Conservation (phyloP, 2,329 filamentous ascomycete species). For the Colletotrichum musae region DNA sequence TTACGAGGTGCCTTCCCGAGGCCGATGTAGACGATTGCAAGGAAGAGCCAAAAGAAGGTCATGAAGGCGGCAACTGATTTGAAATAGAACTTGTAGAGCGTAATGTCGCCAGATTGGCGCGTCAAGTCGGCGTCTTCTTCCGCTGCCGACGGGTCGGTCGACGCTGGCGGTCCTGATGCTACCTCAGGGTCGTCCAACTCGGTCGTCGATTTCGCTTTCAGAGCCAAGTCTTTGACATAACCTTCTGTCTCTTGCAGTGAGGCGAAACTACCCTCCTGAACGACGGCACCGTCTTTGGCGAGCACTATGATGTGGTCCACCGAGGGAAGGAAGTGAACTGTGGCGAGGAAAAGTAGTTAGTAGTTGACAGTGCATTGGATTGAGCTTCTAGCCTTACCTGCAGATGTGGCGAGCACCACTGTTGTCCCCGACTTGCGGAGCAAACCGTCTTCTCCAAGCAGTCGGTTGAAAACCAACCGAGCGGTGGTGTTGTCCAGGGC, state of each 20-base stretch:
- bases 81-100: constrained; percentile 2
- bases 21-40: neutral
- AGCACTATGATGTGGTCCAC: neutral
- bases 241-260: neutral
- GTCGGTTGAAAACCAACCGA: neutral
- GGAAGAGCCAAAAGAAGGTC: neutral
- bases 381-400: neutral
- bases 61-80: neutral
- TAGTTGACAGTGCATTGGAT: neutral
- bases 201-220: neutral
- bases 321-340: neutral
- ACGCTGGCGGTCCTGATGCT: neutral
- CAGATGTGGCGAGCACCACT: neutral
- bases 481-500: neutral
- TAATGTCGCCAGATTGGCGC: neutral
- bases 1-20: neutral
- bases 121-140: neutral
- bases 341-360: neutral
- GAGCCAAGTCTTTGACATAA: neutral
- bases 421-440: neutral
- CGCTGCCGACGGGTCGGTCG: neutral
- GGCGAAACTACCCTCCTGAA: neutral
- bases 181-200: neutral
- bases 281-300: neutral
- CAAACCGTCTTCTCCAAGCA: neutral